Evolutionary conservation across 805 yeast species (phyloP), one percentile per base, ranked within the genome.

Genomic region (Sugiyamaella lignohabitans): DNA sequence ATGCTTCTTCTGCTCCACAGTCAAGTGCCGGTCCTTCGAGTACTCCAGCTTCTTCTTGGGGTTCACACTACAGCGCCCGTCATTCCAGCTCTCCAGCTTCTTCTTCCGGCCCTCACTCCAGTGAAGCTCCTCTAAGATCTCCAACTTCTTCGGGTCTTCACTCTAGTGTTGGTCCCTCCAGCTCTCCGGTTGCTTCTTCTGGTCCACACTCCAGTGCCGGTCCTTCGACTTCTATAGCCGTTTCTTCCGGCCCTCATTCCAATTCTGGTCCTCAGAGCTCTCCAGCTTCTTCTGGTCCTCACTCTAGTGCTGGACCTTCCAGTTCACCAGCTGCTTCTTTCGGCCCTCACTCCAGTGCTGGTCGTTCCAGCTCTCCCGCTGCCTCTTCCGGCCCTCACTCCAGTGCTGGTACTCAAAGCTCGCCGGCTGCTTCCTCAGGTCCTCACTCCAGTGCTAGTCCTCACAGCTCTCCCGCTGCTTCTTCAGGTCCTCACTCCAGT

Each of bases 111-210:
- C 39, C 40, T 16, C 6, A 27, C 30, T 27, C 30, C 6, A 11
- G 6, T 27, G 30, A 27, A 27, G 30, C 11, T 27, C 30, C 30
- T 27, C 10, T 6, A 27, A 6, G 10, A 27, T 6, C 30, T 27
- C 30, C 30, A 6, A 11, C 38, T 35, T 5, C 38, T 35, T 43
- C 48, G 27, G 47, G 22, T 44, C 29, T 19, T 17, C n/a, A 40
- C 35, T 16, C 47, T 38, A 14, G 43, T 38, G 38, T 39, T 22
- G 39, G 43, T 32, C 11, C 30, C 30, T 6, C 6, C 30, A 27
- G 30, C 30, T 27, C 30, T 11, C 19, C 38, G 5, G 38, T 18
- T 35, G 38, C 17, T 8, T 16, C 38, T 35, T 5, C 14, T 35
- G 20, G 11, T 35, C 10, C 38, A 6, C 11, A 8, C 38, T 35